Evolutionary conservation across 2,329 filamentous ascomycete genomes (phyloP), one percentile per base, ranked within the genome.

Genomic region (Madurella fahalii): DNA sequence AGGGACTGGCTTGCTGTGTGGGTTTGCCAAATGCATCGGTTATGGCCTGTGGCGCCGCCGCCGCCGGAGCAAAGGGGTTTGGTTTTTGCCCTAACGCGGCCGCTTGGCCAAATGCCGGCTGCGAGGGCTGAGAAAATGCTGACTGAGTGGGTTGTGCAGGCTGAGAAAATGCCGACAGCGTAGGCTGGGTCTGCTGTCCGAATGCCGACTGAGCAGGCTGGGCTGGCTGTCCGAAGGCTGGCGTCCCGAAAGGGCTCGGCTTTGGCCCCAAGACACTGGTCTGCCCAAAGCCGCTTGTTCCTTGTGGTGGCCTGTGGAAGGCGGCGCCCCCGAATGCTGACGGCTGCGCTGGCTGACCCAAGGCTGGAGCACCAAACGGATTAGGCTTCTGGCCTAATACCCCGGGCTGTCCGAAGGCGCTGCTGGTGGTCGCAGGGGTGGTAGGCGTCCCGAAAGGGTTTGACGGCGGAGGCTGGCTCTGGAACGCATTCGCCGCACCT

Each of bases 291-390:
- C 63, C 49, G 13, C 57, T 45, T 1, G 49, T 39, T 5, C 55
- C n/a, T 37, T 60, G 59, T 2, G 61, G 49, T 8, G 53, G 52
- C 34, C 68, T 63, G 1, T 70, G 68, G 18, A 72, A 71, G 11
- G 65, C 61, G 5, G 59, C 48, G 9, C 20, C 39, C 4, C 45
- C 47, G n/a, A 39, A 37, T 16, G 45, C 57, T 17, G 70, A 66
- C 15, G 75, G 68, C 51, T 76, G 72, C 18, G 70, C 67, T 15
- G 75, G 68, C 51, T 76, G 72, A 2, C 73, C 73, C 54, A 75
- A 74, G 0, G 69, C 62, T 11, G 72, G 64, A 37, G 78, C 72
- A 2, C 77, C 74, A 58, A 83, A 82, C 1, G 71, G 64, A 46
- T 67, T 72, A 11, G 66, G 46, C 20, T 60, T 62, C 54, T 65